Base-by-base conservation (phyloP, 768 basidiomycete genomes). In the Neoboletus brunneissimus region DNA sequence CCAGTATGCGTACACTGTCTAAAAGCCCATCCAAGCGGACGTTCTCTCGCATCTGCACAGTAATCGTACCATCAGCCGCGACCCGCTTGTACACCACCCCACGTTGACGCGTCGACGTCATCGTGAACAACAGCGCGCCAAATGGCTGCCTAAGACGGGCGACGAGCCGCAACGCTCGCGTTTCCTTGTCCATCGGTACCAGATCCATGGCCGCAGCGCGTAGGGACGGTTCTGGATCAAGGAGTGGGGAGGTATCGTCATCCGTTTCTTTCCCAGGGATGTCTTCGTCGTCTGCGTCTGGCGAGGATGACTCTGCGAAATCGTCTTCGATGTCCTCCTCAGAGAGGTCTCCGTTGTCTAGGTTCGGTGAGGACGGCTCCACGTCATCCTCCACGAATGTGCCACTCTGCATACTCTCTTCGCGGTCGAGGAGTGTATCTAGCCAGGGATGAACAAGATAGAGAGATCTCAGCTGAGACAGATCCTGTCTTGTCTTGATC, bases 371-470 rank as follows among this genome's bases (percentile, higher is more conserved):
- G 38, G 41, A 50, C 6, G 43, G n/a, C 7, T 40, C 25, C 4
- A 2, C 20, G 4, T 37, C 34, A 5, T 31, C 35, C 4, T 44
- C 34, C 3, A 20, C 3, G 35, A 18, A 20, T 2, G 3, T 1
- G 8, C 32, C 20, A 5, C 9, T 10, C 6, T 42, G 31, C 0
- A 5, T 12, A 5, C n/a, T n/a, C n/a, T 44, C 31, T 9, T 43
- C 44, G 2, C 22, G 41, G 3, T 49, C 50, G 5, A 54, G 10
- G 29, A 56, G 29, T 15, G 18, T 6, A n/a, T 58, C 38, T 2
- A 58, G 22, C 58, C 58, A 56, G 0, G 58, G 55, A 12, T 59
- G 50, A 20, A 56, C 18, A 12, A 58, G 49, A 27, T 51, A 57
- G 0, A 58, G 4, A 7, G 12, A 1, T 0, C 20, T 29, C 18